Evolutionary conservation across 2,329 filamentous ascomycete genomes (phyloP), one percentile per base, ranked within the genome.

Genomic region (Penicillium sp.): DNA sequence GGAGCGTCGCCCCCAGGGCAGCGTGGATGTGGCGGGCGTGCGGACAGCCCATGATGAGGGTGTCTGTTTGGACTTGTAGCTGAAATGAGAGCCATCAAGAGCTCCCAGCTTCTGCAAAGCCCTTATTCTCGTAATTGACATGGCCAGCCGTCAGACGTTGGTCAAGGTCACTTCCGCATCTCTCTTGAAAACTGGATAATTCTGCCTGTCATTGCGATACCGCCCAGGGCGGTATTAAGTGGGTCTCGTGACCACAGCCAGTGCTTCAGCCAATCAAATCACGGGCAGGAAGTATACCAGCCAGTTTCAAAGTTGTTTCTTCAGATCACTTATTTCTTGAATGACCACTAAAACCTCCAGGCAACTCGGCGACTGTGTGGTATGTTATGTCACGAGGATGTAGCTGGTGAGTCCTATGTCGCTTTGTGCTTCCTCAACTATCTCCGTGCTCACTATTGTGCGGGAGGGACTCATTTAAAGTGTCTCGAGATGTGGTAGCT

Each of bases 101-200:
- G 40, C 46, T 18, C 54, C 16, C 9, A 59, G 48, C 21, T 42
- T 52, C 44, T 57, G 60, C 43, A 62, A 44, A 36, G 52, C 48
- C 50, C 51, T 45, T 54, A 53, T 59, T 58, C 58, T 66, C 22
- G 55, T 55, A 46, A 65, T 47, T 51, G 61, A 61, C 59, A 68
- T 54, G 48, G 60, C 55, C 60, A 63, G 64, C 36, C 31, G 50
- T 65, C 34, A 44, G 21, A 31, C 55, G 27, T 44, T 51, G 53
- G 45, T 50, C 55, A 57, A 31, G 56, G 54, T 45, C 36, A 48
- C 48, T 38, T 31, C 31, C 34, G 38, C 5, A 32, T n/a, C n/a
- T 48, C 44, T 55, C 49, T 44, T 24, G 53, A 62, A 60, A 60
- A 55, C 55, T 49, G 41, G 7, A 38, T 39, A 18, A 59, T 58